A percentile compares a stretch with the other conserved stretches of the same genome.
These are phyloP conservation scores for Neurospora sp. DNA, from an alignment of 495 filamentous ascomycete genomes.

Conservation along the genomic window DNA sequence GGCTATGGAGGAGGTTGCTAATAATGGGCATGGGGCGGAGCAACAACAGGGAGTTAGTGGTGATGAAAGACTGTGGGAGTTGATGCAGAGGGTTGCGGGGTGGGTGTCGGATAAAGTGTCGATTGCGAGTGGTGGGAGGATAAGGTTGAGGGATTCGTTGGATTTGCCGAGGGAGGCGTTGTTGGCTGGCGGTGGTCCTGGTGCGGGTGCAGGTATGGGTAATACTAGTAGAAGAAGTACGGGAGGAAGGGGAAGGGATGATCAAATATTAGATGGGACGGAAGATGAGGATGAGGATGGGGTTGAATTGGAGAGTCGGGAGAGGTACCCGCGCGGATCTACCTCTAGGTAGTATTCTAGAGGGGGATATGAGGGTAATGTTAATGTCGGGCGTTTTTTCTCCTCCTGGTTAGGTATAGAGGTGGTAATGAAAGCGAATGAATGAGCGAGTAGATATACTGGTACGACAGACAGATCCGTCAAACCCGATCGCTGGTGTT, in stretches of 20 bases:
- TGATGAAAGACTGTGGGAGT: conserved; percentile 61
- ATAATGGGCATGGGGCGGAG: conserved; percentile 25
- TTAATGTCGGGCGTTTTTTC: background rate
- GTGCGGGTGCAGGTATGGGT: background rate
- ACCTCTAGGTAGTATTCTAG: background rate
- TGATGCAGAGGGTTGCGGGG: conserved; percentile 46
- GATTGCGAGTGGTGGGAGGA: conserved; percentile 37
- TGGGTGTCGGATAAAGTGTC: conserved; percentile 46
- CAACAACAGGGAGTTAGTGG: conserved; percentile 29
- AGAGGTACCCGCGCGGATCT: background rate
- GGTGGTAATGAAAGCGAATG: background rate
- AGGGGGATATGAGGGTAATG: background rate
- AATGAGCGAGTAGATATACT: background rate
- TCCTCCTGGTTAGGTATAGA: background rate
- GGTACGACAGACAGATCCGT: background rate
- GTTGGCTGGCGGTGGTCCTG: background rate
- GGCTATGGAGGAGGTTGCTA: conserved; percentile 56
- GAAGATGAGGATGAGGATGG: conserved; percentile 48
- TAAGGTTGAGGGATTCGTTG: conserved; percentile 30
- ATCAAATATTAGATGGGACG: conserved; percentile 52
- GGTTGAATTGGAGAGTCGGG: conserved; percentile 49
- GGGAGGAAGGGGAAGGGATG: conserved; percentile 12
- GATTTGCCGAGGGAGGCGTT: conserved; percentile 14
- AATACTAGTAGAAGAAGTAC: background rate
- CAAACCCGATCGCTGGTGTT: background rate